Base-by-base conservation (phyloP, 352 stramenopile species). In the Phytophthora kernoviae region DNA sequence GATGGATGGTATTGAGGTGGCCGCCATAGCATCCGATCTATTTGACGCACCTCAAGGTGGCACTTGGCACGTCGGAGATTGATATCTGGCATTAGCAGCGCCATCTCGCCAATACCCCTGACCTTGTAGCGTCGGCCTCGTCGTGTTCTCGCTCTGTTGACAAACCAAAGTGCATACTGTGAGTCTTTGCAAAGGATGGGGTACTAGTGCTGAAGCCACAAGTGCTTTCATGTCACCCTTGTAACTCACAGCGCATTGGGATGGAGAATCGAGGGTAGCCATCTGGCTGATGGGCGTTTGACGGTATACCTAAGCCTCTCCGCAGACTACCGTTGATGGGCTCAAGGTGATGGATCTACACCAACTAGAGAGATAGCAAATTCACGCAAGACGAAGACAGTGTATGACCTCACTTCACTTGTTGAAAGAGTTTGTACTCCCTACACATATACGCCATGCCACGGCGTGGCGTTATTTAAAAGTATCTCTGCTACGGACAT, bases 61-160 rank as follows among this genome's bases (percentile, higher is more conserved):
- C 62, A 68, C n/a, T 84, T 81, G 18, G 70, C 81, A 10, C 76
- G 81, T 8, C 81, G 81, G 27, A 93, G 73, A 24, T 86, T 84
- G 47, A 88, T 84, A 58, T 90, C 79, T 22, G 79, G 79, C 77
- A 90, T 87, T 44, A 87, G 59, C 48, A 88, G 49, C 45, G 77
- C 53, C 77, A 88, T 90, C 40, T 50, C 51, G 57, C 39, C 45
- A 62, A 42, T 68, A 52, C 36, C 10, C 12, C 6, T 27, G 17
- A 9, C 14, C 8, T 9, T 4, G 41, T 9, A 9, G 21, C 37
- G 37, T 14, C 37, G 3, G 21, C 18, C 37, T 21, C 9, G 37
- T 8, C n/a, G 6, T 32, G 20, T 32, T 42, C 42, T 52, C 32
- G 27, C 40, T 63, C 58, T 47, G 54, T 21, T 45, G 36, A 5